Evolutionary conservation across 1,284 basidiomycete genomes (phyloP), one percentile per base, ranked within the genome.

Genomic region (Malassezia vespertilionis): DNA sequence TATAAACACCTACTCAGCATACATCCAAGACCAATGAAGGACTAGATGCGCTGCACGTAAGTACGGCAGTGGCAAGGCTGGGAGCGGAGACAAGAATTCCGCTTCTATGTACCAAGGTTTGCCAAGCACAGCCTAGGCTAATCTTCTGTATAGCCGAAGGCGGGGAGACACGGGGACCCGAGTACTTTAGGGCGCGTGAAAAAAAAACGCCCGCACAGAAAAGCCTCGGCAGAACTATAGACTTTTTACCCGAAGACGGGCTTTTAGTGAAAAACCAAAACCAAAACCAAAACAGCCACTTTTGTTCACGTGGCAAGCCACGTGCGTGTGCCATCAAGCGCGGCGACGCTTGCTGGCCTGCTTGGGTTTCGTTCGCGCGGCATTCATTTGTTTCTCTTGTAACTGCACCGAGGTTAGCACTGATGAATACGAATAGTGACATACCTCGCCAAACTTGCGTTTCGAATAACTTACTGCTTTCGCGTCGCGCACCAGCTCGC

Each of bases 401-500:
- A 52, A 33, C 49, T 52, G 32, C 6, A 3, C 5, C n/a, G n/a
- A 21, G 14, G n/a, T 28, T 3, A 30, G 6, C n/a, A n/a, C n/a
- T n/a, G n/a, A n/a, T n/a, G n/a, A n/a, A n/a, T n/a, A n/a, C n/a
- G 7, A 23, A 28, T 32, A n/a, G 17, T 15, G 8, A 48, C 53
- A 22, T 39, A 93, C 72, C 56, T 91, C 86, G 52, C 79, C 79
- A 72, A 89, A 95, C 75, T 95, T 96, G 74, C 82, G 81, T 75
- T 95, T 95, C 31, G 90, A 85, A 69, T 93, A 95, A 46, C 81
- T 77, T 60, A 80, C 81, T 15, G 86, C 80, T 68, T 85, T 82
- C 2, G 84, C 81, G 73, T 96, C 89, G 55, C 83, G 81, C 39
- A 95, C 80, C 15, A 96, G 75, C 64, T 87, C 84, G 55, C 90